Conservation (phyloP, 78 protist species). For the Isochrysis galbana region DNA sequence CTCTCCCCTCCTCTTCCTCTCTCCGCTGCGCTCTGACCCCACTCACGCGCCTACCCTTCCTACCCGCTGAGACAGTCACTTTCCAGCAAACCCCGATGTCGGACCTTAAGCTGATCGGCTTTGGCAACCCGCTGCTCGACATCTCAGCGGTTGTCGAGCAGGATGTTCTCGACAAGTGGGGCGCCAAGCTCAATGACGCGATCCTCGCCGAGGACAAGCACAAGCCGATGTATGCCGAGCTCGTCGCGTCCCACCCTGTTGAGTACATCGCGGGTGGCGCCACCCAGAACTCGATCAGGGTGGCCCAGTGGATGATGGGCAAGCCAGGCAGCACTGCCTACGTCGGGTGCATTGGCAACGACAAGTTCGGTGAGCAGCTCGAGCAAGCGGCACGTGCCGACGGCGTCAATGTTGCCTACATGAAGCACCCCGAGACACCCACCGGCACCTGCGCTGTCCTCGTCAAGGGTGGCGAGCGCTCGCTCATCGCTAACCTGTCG, state of each 20-base stretch:
- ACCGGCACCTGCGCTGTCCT: constrained; percentile 97
- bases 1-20: too few relatives aligned
- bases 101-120: background rate
- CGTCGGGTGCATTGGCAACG: constrained; percentile 91
- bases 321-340: constrained; percentile 52
- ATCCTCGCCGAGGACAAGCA: constrained; percentile 91
- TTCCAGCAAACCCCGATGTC: too few relatives aligned
- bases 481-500: constrained; percentile 84
- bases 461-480: constrained; percentile 77
- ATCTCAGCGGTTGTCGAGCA: constrained; percentile 75
- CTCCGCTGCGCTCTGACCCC: too few relatives aligned
- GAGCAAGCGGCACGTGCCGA: background rate
- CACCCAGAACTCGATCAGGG: constrained; percentile 73
- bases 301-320: constrained; percentile 74
- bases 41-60: too few relatives aligned
- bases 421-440: constrained; percentile 48
- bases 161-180: constrained; percentile 57
- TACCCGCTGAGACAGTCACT: too few relatives aligned
- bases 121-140: constrained; percentile 85
- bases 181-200: constrained; percentile 68
- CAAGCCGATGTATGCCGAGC: constrained; percentile 1
- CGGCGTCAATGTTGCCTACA: constrained; percentile 19
- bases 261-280: constrained; percentile 94
- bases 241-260: constrained; percentile 29
- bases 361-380: constrained; percentile 68